Conservation (phyloP, 371 early-diverging fungal genomes). For the Saksenaea oblongispora region DNA sequence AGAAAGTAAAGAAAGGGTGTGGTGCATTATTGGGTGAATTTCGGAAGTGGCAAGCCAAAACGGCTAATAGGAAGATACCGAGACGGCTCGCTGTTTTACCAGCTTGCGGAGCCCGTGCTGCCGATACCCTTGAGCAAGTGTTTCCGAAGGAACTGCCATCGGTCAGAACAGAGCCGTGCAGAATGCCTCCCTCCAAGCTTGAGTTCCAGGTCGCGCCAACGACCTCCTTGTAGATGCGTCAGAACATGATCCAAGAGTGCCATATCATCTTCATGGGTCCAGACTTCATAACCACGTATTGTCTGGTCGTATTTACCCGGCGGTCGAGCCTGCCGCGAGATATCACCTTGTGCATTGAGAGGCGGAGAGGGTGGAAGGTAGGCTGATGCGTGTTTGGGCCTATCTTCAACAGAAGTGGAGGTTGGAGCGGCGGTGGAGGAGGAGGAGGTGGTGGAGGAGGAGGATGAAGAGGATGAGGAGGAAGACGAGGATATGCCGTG, state of each 20-base stretch:
- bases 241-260: slow-evolving; percentile 22
- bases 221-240: slow-evolving; percentile 10
- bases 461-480: slow-evolving; percentile 3
- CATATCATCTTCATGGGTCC: slow-evolving; percentile 28
- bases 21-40: not conserved
- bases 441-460: not conserved
- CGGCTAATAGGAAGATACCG: not conserved
- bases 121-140: slow-evolving; percentile 13
- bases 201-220: slow-evolving; percentile 22
- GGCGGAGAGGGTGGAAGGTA: slow-evolving; percentile 1
- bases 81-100: not conserved
- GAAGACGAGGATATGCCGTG: slow-evolving; percentile 7
- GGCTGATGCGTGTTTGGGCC: not conserved
- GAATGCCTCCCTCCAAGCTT: slow-evolving; percentile 23
- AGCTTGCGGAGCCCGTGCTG: not conserved
- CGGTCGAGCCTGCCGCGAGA: not conserved
- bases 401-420: not conserved
- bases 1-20: not conserved
- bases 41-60: not conserved
- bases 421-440: not conserved
- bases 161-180: slow-evolving; percentile 15
- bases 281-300: slow-evolving; percentile 42
- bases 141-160: slow-evolving; percentile 23
- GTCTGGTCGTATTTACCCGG: slow-evolving; percentile 36
- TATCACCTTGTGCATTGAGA: not conserved